These are phyloP conservation scores for Aspergillus sp. DNA, from an alignment of 2,329 filamentous ascomycete species.

Conservation along the genomic window DNA sequence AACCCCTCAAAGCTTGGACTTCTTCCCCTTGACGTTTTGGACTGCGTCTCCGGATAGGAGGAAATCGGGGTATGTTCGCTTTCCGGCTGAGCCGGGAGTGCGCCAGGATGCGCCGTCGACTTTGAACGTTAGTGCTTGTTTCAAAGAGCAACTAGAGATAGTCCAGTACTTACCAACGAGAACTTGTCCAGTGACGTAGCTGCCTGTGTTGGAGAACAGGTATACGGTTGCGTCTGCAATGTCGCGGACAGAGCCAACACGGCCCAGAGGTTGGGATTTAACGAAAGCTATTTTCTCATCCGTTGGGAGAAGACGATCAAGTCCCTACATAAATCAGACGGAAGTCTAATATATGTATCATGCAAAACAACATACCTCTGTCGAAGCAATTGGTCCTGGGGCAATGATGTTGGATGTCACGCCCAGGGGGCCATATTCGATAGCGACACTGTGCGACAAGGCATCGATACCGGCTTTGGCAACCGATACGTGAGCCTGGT, in stretches of 20 bases:
- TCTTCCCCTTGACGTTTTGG: conserved; percentile 56
- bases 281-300: conserved; percentile 45
- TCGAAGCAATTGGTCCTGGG: conserved; percentile 79
- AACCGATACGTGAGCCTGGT: conserved; percentile 85
- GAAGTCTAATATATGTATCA: neutral
- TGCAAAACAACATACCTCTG: conserved; percentile 51
- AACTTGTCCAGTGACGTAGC: conserved; percentile 78
- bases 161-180: conserved; percentile 52
- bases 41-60: conserved; percentile 50
- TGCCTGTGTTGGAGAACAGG: conserved; percentile 78
- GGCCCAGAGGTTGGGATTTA: conserved; percentile 63
- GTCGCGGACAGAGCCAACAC: conserved; percentile 76
- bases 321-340: conserved; percentile 42
- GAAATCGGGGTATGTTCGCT: conserved; percentile 55
- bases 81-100: conserved; percentile 29
- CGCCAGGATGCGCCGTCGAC: conserved; percentile 41
- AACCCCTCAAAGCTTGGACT: conserved; percentile 43
- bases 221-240: conserved; percentile 91
- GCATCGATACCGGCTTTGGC: conserved; percentile 91
- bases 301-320: conserved; percentile 58
- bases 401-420: conserved; percentile 84
- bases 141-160: neutral
- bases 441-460: conserved; percentile 69
- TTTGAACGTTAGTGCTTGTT: conserved; percentile 10
- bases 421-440: conserved; percentile 87